Evolutionary conservation across 2,329 filamentous ascomycete species (phyloP), one percentile per base, ranked within the genome.

Genomic region (Arachnopeziza araneosa): DNA sequence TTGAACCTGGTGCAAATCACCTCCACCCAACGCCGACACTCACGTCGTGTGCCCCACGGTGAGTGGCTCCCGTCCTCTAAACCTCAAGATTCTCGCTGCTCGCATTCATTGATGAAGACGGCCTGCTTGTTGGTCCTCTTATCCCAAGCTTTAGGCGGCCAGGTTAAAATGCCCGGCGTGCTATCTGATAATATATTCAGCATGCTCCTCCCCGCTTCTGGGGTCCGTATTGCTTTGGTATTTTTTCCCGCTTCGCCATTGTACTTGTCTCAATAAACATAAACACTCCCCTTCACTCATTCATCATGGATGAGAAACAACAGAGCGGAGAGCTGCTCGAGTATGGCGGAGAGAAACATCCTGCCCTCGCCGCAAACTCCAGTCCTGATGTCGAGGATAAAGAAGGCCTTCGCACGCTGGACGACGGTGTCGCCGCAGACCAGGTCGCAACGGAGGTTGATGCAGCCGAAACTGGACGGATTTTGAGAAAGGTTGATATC

Each of bases 401-500:
- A 53, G 51, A 53, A 10, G 51, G 23, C 22, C 23, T 53, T 26
- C 51, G 51, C 23, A 26, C 51, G 19, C 14, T 53, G 1, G 51
- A 53, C 26, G 51, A 24, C 2, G 51, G 51, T 6, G n/a, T 26
- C 24, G 24, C 51, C 17, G 14, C 51, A 17, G 51, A 53, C n/a
- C 51, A 53, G 23, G 51, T 26, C 17, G 19, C 26, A 8, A 7
- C 51, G 26, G 23, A 24, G 51, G 3, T 26, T 30, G 51, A 26
- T 24, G 50, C 21, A 49, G 22, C 19, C 8, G 54, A 55, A 49
- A 12, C 6, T 5, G 3, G 36, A 44, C 36, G 54, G 24, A 50
- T 55, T 23, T 19, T 65, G 19, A 54, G 65, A n/a, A 64, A 88
- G 73, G 73, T 90, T 32, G 87, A 90, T 71, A 60, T 78, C 9